A percentile compares a stretch with the other conserved stretches of the same genome.
phyloP scores from a whole-genome alignment of 495 filamentous ascomycete genomes.

The Neurospora sublineolata region DNA sequence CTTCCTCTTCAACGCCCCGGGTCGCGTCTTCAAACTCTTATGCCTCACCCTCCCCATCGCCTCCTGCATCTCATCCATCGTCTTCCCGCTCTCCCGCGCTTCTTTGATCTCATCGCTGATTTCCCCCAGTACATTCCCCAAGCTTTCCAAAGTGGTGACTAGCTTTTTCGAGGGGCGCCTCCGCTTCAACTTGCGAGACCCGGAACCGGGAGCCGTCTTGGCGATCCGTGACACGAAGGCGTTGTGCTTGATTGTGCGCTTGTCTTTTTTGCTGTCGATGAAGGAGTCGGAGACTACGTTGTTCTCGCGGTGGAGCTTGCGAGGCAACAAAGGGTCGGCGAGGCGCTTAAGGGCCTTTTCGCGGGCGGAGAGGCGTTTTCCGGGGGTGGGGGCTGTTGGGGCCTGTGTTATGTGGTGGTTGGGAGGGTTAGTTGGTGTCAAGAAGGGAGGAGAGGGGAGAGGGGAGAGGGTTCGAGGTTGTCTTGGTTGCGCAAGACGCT shows the following conservation, averaged over 20 bases:
- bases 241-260: constrained; percentile 63
- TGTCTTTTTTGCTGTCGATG: constrained; percentile 62
- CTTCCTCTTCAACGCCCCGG: constrained; percentile 73
- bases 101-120: constrained; percentile 23
- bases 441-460: too few relatives aligned
- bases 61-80: constrained; percentile 24
- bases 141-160: constrained; percentile 59
- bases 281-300: constrained; percentile 34
- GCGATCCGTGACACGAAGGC: constrained; percentile 63
- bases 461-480: too few relatives aligned
- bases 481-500: too few relatives aligned
- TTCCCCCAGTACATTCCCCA: constrained; percentile 68
- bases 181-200: constrained; percentile 30
- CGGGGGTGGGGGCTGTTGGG: constrained; percentile 15
- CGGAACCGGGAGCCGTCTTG: constrained; percentile 37
- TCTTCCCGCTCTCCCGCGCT: constrained; percentile 6
- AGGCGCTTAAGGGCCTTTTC: constrained; percentile 21
- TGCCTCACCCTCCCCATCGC: constrained; percentile 45
- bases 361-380: constrained; percentile 20
- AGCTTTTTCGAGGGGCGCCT: constrained; percentile 67
- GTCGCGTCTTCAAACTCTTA: constrained; percentile 57
- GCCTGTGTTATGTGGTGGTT: constrained; percentile 13
- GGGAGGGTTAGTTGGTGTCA: too few relatives aligned
- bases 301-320: constrained; percentile 30
- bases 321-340: constrained; percentile 23